Evolutionary conservation across 768 basidiomycete species (phyloP), one percentile per base, ranked within the genome.

Genomic region (Sporobolomyces roseus): DNA sequence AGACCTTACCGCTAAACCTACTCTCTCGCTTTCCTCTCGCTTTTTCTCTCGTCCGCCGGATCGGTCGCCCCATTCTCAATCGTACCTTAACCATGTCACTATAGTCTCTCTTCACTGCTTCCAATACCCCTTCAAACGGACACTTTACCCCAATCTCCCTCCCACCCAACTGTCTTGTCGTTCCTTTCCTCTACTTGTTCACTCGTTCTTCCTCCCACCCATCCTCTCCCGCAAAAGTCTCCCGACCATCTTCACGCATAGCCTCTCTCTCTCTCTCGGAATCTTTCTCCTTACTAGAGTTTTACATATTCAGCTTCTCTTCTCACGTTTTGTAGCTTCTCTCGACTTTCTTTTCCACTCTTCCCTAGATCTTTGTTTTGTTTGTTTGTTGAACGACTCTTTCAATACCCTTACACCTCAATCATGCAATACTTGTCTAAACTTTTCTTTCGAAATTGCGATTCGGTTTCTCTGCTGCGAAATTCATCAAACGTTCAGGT

Each of bases 1-100:
- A 7, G 61, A 53, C 51, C 52, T 27, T 67, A 67, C 38, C 27
- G 50, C 13, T 65, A 48, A 25, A 45, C 45, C 23, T 23, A 6
- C 23, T 46, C 23, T 14, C 45, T 21, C 45, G 6, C 10, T 46
- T 21, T 23, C 23, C 32, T 13, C 56, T 25, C 29, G 27, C 2
- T 38, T 12, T 27, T 32, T 2, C 21, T 14, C 30, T 32, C 27
- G 13, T 32, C 58, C 30, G 32, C 58, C 35, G 58, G 58, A 33
- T 35, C 45, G 58, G 58, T 49, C 25, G n/a, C 27, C 12, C 43
- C 58, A 33, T 30, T 21, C 32, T n/a, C 16, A 16, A 5, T 7
- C 7, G 21, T 54, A 35, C 32, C 38, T 41, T 41, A n/a, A 30
- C 14, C 12, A 13, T 54, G 33, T 35, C 36, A 10, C 32, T 27